Evolutionary conservation across 345 rosid species (phyloP).

Genomic region (Hibiscus tridactylites): DNA sequence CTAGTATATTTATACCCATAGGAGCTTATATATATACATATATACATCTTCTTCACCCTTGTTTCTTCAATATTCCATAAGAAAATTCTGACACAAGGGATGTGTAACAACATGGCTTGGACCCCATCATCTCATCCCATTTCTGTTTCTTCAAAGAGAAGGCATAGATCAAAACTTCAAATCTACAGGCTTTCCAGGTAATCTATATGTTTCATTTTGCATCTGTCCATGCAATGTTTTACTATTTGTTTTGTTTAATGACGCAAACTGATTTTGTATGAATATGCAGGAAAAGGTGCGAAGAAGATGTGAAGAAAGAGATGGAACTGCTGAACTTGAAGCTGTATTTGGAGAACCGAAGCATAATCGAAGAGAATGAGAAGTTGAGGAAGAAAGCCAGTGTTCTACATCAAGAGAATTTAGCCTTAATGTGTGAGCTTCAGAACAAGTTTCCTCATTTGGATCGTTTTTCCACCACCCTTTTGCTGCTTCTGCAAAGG

Average conservation of each 20-base stretch:
- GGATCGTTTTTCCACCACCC: too few relatives aligned
- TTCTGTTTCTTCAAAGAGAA: slow-evolving; percentile 20
- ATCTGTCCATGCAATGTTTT: not conserved
- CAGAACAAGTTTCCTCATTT: too few relatives aligned
- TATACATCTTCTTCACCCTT: not conserved
- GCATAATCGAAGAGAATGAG: slow-evolving; percentile 53
- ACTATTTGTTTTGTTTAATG: too few relatives aligned
- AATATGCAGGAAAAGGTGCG: slow-evolving; percentile 17
- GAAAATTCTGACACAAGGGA: slow-evolving; percentile 2
- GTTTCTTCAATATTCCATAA: not conserved
- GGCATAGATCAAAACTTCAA: slow-evolving; percentile 32
- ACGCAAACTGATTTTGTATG: not conserved
- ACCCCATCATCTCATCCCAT: slow-evolving; percentile 22
- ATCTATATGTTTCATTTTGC: not conserved
- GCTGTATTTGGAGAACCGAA: slow-evolving; percentile 53
- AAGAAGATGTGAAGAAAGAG: slow-evolving; percentile 24
- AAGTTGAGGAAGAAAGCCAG: slow-evolving; percentile 47
- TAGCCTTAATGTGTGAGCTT: slow-evolving; percentile 38
- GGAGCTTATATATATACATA: not conserved
- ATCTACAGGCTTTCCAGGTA: slow-evolving; percentile 41
- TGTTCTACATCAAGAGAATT: slow-evolving; percentile 52
- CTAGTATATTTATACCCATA: slow-evolving; percentile 20
- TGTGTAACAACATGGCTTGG: slow-evolving; percentile 33
- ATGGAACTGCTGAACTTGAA: slow-evolving; percentile 51
- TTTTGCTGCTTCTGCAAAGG: too few relatives aligned